Conservation (phyloP, 2,329 filamentous ascomycete genomes). For the Penicillium crustosum region DNA sequence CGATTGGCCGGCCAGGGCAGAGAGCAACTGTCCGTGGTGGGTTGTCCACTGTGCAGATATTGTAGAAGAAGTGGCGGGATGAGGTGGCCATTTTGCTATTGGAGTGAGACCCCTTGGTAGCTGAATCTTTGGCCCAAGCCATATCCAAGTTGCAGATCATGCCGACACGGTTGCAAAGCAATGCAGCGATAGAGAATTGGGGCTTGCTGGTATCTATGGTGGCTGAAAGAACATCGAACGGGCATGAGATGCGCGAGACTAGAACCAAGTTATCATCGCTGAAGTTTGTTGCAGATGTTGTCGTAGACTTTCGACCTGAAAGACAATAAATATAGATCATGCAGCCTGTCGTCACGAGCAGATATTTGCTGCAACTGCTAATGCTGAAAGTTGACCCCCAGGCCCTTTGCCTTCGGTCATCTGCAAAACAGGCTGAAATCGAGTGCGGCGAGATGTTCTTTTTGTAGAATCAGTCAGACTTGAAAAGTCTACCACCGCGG, state of each 20-base stretch:
- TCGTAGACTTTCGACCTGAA: conserved; percentile 17
- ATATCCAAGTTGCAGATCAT: conserved; percentile 58
- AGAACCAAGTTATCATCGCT: conserved; percentile 42
- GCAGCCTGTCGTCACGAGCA: conserved; percentile 56
- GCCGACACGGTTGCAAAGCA: conserved; percentile 61
- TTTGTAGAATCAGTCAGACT: conserved; percentile 19
- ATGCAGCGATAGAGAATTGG: conserved; percentile 56
- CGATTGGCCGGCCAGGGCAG: conserved; percentile 63
- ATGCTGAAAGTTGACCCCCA: conserved; percentile 48
- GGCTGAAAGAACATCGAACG: conserved; percentile 57
- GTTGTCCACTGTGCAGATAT: conserved; percentile 61
- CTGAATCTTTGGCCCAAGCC: not conserved
- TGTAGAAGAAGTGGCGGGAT: conserved; percentile 48
- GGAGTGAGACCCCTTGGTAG: conserved; percentile 16
- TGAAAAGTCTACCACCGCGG: conserved; percentile 34
- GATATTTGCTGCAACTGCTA: conserved; percentile 59
- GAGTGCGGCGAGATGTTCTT: conserved; percentile 10
- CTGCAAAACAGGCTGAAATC: conserved; percentile 19
- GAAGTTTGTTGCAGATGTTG: conserved; percentile 26
- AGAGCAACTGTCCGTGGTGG: conserved; percentile 65
- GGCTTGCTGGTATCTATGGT: conserved; percentile 63
- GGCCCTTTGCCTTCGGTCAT: conserved; percentile 5
- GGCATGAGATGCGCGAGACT: conserved; percentile 57
- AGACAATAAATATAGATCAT: conserved; percentile 59
- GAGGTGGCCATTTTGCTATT: conserved; percentile 30